Base-by-base conservation (phyloP, 2,329 filamentous ascomycete species). In the Epichloe brachyelytri region DNA sequence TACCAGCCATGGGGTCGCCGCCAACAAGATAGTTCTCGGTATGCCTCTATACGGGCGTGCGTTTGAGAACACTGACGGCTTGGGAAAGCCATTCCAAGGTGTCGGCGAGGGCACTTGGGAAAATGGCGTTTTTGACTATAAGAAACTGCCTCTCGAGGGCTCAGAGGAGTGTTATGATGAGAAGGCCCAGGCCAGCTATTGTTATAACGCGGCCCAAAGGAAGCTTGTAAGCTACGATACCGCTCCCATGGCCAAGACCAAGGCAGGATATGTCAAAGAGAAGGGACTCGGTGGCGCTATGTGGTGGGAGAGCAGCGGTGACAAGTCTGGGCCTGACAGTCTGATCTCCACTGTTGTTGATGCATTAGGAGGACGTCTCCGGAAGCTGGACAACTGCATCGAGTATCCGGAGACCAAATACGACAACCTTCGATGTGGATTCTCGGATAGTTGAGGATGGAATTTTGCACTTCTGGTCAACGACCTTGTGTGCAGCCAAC, bases 231-330 rank as follows among this genome's bases (percentile, higher is more conserved):
- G 78, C 43, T 97, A 95, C 63, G 86, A 89, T 63, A 91, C 80
- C 1, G 76, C 81, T 1, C 68, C 72, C 3, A 79, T 89, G 65
- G 84, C 82, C 3, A 71, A 72, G 57, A 64, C 69, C 57, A 97
- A 96, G 72, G 81, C 82, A 1, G 70, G 78, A 11, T 95, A 82
- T 64, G 79, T 96, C 62, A 77, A 74, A 61, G 65, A 77, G 19
- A 71, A 76, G 43, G 73, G 79, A 0, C 75, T 96, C 0, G 90
- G 89, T 2, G 91, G 91, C 17, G 88, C 78, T n/a, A 96, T 97
- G 90, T 97, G 88, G 88, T 95, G 89, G 89, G 90, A 96, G 70
- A 87, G 81, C 59, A 91, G 85, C 60, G 83, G 79, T 1, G 91
- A 96, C 64, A 83, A 82, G 62, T 63, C 67, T 3, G 82, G 80